Evolutionary conservation across 139 green algal species (phyloP).

Genomic region (Trebouxia sp.): DNA sequence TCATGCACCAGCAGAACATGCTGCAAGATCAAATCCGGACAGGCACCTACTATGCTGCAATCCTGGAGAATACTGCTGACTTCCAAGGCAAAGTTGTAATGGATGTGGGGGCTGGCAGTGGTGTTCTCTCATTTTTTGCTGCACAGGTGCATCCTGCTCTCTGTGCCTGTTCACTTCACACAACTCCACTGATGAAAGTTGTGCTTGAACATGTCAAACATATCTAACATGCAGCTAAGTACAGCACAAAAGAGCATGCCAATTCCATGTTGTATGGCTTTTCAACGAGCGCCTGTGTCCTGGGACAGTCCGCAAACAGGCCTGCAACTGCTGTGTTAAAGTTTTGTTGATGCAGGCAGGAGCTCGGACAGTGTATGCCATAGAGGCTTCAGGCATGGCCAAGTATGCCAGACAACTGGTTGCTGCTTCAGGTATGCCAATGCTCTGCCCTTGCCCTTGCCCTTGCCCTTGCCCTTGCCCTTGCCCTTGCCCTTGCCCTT

Average conservation of each 20-base stretch:
- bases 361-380: slow-evolving; percentile 89
- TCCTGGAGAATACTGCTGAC: slow-evolving; percentile 83
- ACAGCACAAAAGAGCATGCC: no score
- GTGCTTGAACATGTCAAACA: no score
- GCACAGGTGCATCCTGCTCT: slow-evolving; percentile 71
- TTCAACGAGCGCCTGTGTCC: no score
- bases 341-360: slow-evolving; percentile 65
- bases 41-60: slow-evolving; percentile 93
- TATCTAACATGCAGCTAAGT: no score
- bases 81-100: slow-evolving; percentile 91
- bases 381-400: slow-evolving; percentile 91
- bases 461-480: no score
- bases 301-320: no score
- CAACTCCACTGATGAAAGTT: no score
- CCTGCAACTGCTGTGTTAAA: no score
- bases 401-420: slow-evolving; percentile 71
- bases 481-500: no score
- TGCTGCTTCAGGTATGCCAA: slow-evolving; percentile 41
- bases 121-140: slow-evolving; percentile 96
- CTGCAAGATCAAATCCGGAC: slow-evolving; percentile 84
- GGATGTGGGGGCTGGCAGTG: slow-evolving; percentile 92
- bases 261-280: no score
- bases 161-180: no score
- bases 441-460: no score
- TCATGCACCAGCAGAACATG: slow-evolving; percentile 96